phyloP scores from a whole-genome alignment of 1,284 basidiomycete genomes.

The Puccinia coronata region DNA sequence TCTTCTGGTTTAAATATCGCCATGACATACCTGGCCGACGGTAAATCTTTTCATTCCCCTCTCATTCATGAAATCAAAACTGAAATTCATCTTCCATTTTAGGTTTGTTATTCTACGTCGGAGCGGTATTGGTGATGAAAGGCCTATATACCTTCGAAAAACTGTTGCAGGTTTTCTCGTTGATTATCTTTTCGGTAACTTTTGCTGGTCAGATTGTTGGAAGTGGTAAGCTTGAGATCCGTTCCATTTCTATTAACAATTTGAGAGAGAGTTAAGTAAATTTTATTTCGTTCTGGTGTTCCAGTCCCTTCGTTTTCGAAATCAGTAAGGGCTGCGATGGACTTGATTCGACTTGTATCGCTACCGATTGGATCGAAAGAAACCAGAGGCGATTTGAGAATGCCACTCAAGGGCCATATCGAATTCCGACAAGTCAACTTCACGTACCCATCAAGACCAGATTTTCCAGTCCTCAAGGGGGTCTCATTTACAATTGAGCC shows the following conservation, averaged over 20 bases:
- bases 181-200: conserved; percentile 60
- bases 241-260: neutral
- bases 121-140: conserved; percentile 34
- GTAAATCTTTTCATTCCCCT: neutral
- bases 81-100: neutral
- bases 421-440: conserved; percentile 73
- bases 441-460: conserved; percentile 76
- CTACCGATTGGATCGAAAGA: conserved; percentile 43
- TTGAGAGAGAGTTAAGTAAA: conserved; percentile 56
- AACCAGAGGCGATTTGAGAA: conserved; percentile 39
- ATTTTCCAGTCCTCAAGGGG: conserved; percentile 69
- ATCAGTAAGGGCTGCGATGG: conserved; percentile 56
- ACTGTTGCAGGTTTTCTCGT: conserved; percentile 41
- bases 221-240: conserved; percentile 68
- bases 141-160: conserved; percentile 44
- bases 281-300: conserved; percentile 54
- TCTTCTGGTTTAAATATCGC: conserved; percentile 40
- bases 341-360: conserved; percentile 54
- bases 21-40: conserved; percentile 41
- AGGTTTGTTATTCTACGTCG: conserved; percentile 48
- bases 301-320: conserved; percentile 57
- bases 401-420: conserved; percentile 66
- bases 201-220: conserved; percentile 85
- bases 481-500: conserved; percentile 68
- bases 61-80: neutral